A percentile compares a stretch with the other conserved stretches of the same genome.
Conservation (phyloP, 768 basidiomycete species). For the Amyloporia xantha region DNA sequence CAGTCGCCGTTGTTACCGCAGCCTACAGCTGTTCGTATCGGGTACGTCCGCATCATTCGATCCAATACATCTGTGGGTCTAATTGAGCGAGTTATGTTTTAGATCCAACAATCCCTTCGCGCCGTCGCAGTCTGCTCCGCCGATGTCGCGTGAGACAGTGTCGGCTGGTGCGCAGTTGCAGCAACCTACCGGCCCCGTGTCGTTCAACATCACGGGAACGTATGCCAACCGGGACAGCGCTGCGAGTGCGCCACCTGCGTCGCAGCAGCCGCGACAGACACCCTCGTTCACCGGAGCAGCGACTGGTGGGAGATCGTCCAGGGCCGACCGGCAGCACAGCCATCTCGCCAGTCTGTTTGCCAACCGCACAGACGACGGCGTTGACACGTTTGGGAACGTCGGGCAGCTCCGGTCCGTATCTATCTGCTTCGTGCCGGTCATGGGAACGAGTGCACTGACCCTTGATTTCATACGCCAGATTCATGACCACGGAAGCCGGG, state of each 20-base stretch:
- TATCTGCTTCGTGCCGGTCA: neutral
- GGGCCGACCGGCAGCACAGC: slow-evolving; percentile 54
- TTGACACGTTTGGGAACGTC: slow-evolving; percentile 89
- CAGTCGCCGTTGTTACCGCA: slow-evolving; percentile 41
- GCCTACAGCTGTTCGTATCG: slow-evolving; percentile 43
- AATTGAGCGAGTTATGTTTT: slow-evolving; percentile 15
- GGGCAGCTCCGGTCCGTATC: slow-evolving; percentile 55
- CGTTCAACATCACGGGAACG: slow-evolving; percentile 15
- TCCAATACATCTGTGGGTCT: too few relatives aligned
- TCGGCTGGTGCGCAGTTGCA: slow-evolving; percentile 9
- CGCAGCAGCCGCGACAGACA: slow-evolving; percentile 13
- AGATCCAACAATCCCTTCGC: slow-evolving; percentile 23
- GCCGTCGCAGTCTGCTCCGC: slow-evolving; percentile 33
- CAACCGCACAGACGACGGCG: slow-evolving; percentile 76
- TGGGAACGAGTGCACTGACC: neutral
- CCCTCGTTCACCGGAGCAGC: neutral
- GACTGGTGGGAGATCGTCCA: neutral
- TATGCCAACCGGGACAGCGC: slow-evolving; percentile 8
- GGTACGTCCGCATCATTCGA: slow-evolving; percentile 79
- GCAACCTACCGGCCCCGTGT: slow-evolving; percentile 4
- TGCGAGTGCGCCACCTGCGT: slow-evolving; percentile 7
- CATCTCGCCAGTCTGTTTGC: slow-evolving; percentile 74
- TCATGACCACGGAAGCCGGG: slow-evolving; percentile 15
- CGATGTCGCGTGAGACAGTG: slow-evolving; percentile 32
- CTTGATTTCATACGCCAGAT: slow-evolving; percentile 7